Evolutionary conservation across 257 asterid species (phyloP).

Genomic region (Paulownia fortunei): DNA sequence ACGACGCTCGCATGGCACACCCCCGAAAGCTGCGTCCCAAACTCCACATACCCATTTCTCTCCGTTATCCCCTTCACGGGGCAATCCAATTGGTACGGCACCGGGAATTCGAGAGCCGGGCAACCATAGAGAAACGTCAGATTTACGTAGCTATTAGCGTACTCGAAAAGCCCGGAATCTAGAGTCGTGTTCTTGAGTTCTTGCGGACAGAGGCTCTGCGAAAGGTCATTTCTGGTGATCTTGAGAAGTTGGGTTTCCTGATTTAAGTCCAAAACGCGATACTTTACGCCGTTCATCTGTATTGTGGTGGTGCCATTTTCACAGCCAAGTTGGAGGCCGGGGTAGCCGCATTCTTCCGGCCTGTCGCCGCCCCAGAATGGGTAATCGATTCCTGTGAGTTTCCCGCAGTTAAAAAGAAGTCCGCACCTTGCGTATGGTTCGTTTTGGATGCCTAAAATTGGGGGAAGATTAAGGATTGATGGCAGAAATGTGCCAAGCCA

Average conservation of each 20-base stretch:
- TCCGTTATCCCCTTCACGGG: conserved; percentile 41
- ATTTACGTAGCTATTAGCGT: conserved; percentile 43
- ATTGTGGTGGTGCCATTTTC: conserved; percentile 36
- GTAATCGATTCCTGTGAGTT: conserved; percentile 42
- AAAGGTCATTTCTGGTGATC: conserved; percentile 48
- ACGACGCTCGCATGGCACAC: conserved; percentile 51
- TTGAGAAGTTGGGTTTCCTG: conserved; percentile 37
- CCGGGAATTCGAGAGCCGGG: conserved; percentile 32
- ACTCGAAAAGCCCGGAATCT: conserved; percentile 48
- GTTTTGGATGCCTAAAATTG: conserved; percentile 9
- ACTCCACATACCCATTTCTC: conserved; percentile 35
- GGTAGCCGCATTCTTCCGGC: conserved; percentile 61
- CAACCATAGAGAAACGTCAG: conserved; percentile 58
- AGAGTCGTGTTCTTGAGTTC: conserved; percentile 46
- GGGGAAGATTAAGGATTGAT: conserved; percentile 12
- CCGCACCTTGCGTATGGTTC: conserved; percentile 41
- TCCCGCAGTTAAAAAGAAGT: conserved; percentile 52
- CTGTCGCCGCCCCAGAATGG: conserved; percentile 66
- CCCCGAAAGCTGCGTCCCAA: conserved; percentile 43
- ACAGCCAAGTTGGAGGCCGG: conserved; percentile 57
- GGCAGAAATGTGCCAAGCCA: neutral
- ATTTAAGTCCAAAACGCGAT: conserved; percentile 50
- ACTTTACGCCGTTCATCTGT: conserved; percentile 34
- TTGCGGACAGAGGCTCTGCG: conserved; percentile 45
- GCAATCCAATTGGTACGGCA: conserved; percentile 48